Evolutionary conservation across 768 basidiomycete species (phyloP).

Genomic region (Tremella mesenterica): DNA sequence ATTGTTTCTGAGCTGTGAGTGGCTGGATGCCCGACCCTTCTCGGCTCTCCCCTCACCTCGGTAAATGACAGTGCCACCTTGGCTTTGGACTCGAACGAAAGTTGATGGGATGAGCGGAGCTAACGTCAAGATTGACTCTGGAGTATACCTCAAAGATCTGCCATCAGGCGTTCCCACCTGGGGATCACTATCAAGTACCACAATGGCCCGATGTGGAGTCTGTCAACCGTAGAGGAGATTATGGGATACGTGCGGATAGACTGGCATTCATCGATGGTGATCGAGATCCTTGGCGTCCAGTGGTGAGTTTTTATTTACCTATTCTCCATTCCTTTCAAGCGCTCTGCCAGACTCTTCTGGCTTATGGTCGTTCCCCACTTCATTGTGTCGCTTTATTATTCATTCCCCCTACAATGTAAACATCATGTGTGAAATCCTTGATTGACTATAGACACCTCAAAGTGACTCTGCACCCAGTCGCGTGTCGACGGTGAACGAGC

Average conservation of each 20-base stretch:
- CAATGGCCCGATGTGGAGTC: constrained; percentile 65
- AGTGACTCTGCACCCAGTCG: constrained; percentile 52
- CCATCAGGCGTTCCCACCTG: constrained; percentile 56
- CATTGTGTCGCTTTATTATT: no score
- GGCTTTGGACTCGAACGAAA: background rate
- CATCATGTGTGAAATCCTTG: no score
- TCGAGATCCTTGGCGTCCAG: constrained; percentile 77
- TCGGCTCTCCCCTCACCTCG: no score
- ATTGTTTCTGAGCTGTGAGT: constrained; percentile 58
- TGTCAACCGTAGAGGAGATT: constrained; percentile 80
- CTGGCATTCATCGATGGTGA: constrained; percentile 63
- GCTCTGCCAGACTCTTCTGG: no score
- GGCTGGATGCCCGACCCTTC: no score
- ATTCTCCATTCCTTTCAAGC: no score
- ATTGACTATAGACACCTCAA: constrained; percentile 34
- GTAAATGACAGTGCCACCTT: no score
- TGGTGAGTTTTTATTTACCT: constrained; percentile 36
- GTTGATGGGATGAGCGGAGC: no score
- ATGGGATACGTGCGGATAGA: constrained; percentile 66
- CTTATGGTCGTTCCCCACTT: background rate
- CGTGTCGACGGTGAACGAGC: constrained; percentile 61
- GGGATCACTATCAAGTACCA: constrained; percentile 65
- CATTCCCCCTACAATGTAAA: no score
- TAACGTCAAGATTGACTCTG: constrained; percentile 52
- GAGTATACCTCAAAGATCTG: constrained; percentile 67